Conservation (phyloP, 176 grass and related monocot genomes). For the Juncus effusus region DNA sequence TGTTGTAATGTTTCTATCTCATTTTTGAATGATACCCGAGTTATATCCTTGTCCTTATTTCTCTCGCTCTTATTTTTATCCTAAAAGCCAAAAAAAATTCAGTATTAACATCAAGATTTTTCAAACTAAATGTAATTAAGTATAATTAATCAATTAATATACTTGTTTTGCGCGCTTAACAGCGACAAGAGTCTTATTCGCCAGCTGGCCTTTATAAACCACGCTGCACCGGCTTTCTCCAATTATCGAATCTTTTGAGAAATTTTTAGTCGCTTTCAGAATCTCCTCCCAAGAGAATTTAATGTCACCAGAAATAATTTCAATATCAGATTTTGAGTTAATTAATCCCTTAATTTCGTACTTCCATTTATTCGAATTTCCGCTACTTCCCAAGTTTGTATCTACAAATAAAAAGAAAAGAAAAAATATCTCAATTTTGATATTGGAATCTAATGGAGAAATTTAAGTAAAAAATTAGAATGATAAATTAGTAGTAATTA, state of each 20-base stretch:
- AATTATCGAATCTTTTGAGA: constrained; percentile 63
- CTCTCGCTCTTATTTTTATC: background rate
- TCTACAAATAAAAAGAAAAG: too few species aligned
- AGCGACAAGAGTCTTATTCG: constrained; percentile 48
- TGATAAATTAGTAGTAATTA: too few species aligned
- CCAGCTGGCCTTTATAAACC: constrained; percentile 64
- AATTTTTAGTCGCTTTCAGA: constrained; percentile 70
- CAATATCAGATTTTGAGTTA: too few species aligned
- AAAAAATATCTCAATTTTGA: too few species aligned
- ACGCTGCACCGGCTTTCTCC: constrained; percentile 74
- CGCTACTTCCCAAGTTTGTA: too few species aligned
- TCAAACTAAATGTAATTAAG: background rate
- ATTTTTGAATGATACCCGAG: constrained; percentile 40
- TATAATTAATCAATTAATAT: background rate
- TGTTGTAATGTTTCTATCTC: constrained; percentile 66
- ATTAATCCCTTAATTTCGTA: too few species aligned
- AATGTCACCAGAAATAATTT: constrained; percentile 24
- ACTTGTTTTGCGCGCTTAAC: constrained; percentile 82
- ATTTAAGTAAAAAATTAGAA: too few species aligned
- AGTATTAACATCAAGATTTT: background rate
- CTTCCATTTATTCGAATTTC: too few species aligned
- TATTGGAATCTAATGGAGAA: too few species aligned
- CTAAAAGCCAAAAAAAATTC: background rate
- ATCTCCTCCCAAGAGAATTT: constrained; percentile 61
- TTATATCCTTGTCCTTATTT: constrained; percentile 46